A percentile compares a stretch with the other conserved stretches of the same genome.
Conservation (phyloP, 768 basidiomycete genomes). For the Russula lepida region DNA sequence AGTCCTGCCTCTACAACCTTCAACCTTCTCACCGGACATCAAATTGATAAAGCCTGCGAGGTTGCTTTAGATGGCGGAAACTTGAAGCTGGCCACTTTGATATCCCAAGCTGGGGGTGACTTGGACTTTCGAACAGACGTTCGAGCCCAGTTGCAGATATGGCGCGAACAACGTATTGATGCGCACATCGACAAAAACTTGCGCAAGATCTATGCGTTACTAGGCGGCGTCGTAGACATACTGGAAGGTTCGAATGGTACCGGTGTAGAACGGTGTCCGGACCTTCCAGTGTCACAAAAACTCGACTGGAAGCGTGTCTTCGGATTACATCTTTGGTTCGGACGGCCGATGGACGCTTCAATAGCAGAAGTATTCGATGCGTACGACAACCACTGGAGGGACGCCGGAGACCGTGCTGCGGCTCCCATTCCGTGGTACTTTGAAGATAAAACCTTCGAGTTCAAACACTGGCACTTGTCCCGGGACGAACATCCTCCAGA, state of each 20-base stretch:
- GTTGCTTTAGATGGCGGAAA: conserved; percentile 67
- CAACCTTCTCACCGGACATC: conserved; percentile 76
- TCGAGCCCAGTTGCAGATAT: conserved; percentile 65
- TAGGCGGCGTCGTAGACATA: conserved; percentile 66
- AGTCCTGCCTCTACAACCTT: conserved; percentile 52
- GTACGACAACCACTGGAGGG: conserved; percentile 42
- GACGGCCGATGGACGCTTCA: conserved; percentile 58
- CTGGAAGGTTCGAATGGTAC: conserved; percentile 46
- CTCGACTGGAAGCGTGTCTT: conserved; percentile 94
- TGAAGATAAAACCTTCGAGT: conserved; percentile 26
- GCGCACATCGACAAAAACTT: conserved; percentile 56
- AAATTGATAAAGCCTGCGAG: conserved; percentile 75
- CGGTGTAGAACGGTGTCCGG: conserved; percentile 44
- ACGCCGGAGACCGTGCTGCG: conserved; percentile 36
- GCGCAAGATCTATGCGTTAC: conserved; percentile 73
- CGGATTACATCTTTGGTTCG: conserved; percentile 87
- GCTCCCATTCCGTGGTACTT: conserved; percentile 53
- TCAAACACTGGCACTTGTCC: conserved; percentile 36
- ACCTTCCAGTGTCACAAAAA: conserved; percentile 56
- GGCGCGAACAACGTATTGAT: conserved; percentile 73
- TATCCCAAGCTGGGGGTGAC: conserved; percentile 82
- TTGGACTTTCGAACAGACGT: conserved; percentile 66
- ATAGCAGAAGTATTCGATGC: conserved; percentile 59
- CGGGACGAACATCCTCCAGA: conserved; percentile 46
- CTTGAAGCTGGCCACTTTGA: conserved; percentile 78